Evolutionary conservation across 768 basidiomycete genomes (phyloP).

Genomic region (Leucogyrophana mollusca): DNA sequence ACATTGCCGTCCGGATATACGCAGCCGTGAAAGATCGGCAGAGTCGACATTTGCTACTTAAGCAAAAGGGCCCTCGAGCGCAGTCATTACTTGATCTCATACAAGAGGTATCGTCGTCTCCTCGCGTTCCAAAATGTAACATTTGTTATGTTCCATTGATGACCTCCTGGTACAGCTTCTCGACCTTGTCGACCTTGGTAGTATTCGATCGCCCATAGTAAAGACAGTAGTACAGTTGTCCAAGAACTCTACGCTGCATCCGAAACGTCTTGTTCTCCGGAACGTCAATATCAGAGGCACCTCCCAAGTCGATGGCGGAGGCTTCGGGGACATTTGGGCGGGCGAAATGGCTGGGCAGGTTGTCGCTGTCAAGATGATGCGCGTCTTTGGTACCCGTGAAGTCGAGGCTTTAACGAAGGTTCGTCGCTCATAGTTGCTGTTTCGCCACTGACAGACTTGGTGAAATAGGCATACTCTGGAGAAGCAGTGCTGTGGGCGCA

Average conservation of each 20-base stretch:
- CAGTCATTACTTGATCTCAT: conserved; percentile 25
- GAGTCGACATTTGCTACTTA: too few relatives aligned
- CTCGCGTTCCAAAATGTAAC: too few relatives aligned
- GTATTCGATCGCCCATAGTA: too few relatives aligned
- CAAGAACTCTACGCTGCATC: conserved; percentile 25
- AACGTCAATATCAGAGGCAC: conserved; percentile 11
- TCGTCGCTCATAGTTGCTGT: conserved; percentile 5
- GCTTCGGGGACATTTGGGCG: conserved; percentile 32
- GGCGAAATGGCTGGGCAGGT: conserved; percentile 23
- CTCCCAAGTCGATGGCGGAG: conserved; percentile 20
- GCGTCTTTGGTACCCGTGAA: conserved; percentile 13
- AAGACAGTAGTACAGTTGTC: conserved; percentile 25
- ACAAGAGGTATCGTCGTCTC: conserved; percentile 16
- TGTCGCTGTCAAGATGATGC: conserved; percentile 34
- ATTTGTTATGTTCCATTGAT: too few relatives aligned
- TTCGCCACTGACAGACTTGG: not conserved
- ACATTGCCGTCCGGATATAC: too few relatives aligned
- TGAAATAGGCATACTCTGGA: conserved; percentile 24
- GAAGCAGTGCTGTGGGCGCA: conserved; percentile 32
- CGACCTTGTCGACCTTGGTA: conserved; percentile 6
- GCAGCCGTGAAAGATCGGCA: too few relatives aligned
- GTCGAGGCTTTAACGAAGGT: conserved; percentile 24
- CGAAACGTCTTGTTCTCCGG: conserved; percentile 20
- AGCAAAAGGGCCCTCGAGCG: conserved; percentile 7
- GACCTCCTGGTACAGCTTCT: conserved; percentile 16